Percentiles rank a stretch among this genome's conserved stretches.
phyloP scores from a whole-genome alignment of 2,329 filamentous ascomycete genomes.

The Phyllosticta citribraziliensis region DNA sequence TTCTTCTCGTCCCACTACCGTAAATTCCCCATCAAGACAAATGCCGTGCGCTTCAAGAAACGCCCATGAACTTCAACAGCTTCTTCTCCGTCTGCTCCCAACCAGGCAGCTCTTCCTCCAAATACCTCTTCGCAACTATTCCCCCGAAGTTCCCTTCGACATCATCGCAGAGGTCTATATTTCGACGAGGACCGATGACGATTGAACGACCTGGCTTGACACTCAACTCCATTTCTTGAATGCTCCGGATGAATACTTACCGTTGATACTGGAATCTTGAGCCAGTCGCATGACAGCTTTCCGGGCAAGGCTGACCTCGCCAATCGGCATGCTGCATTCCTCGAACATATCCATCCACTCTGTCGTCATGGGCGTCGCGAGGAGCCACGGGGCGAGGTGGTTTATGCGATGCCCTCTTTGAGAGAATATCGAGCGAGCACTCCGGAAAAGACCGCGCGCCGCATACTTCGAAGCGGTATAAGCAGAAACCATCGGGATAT shows the following conservation, averaged over 20 bases:
- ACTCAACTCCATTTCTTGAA: background rate
- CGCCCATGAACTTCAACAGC: background rate
- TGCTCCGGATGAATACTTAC: background rate
- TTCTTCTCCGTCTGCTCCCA: background rate
- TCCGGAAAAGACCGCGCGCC: slow-evolving; percentile 19
- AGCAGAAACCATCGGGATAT: slow-evolving; percentile 16
- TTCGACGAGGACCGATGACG: background rate
- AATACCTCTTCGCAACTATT: background rate
- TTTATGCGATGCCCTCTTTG: slow-evolving; percentile 14
- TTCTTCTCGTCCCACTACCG: background rate
- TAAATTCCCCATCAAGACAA: background rate
- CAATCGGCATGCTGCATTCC: background rate
- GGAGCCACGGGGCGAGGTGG: slow-evolving; percentile 21
- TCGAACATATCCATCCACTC: slow-evolving; percentile 1
- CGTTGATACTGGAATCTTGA: background rate
- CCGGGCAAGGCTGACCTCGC: background rate
- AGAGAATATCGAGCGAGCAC: slow-evolving; percentile 14
- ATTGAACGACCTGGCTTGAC: background rate
- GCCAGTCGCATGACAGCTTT: background rate
- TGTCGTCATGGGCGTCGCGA: slow-evolving; percentile 16
- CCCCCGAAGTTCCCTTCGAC: background rate
- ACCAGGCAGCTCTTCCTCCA: background rate
- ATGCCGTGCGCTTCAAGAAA: background rate
- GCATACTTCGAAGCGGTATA: slow-evolving; percentile 22
- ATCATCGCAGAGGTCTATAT: background rate